Evolutionary conservation across 805 yeast species (phyloP).

Genomic region (Yarrowia porcina): DNA sequence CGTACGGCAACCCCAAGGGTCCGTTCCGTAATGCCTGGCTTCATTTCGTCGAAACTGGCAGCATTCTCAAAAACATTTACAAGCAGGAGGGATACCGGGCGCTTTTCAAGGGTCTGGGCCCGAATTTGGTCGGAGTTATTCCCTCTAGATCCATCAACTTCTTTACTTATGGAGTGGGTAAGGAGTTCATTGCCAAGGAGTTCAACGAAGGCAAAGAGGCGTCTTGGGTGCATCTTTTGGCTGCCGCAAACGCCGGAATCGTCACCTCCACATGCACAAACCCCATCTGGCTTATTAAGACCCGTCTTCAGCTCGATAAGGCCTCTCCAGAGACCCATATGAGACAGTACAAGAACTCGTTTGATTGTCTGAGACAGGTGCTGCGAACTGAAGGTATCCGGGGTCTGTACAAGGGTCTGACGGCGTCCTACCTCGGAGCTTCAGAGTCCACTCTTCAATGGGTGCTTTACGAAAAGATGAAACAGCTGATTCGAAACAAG

Average conservation of each 20-base stretch:
- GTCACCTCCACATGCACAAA: slow-evolving; percentile 95
- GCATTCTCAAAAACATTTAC: slow-evolving; percentile 67
- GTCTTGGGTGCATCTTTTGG: slow-evolving; percentile 76
- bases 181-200: slow-evolving; percentile 62
- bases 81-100: slow-evolving; percentile 78
- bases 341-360: slow-evolving; percentile 72
- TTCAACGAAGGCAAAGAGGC: slow-evolving; percentile 75
- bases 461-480: slow-evolving; percentile 96
- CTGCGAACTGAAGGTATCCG: slow-evolving; percentile 70
- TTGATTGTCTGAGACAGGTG: slow-evolving; percentile 76
- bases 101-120: slow-evolving; percentile 91
- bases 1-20: slow-evolving; percentile 29
- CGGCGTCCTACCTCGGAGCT: slow-evolving; percentile 93
- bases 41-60: slow-evolving; percentile 81
- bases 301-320: slow-evolving; percentile 88
- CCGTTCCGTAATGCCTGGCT: slow-evolving; percentile 49
- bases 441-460: slow-evolving; percentile 91
- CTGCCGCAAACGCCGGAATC: slow-evolving; percentile 90
- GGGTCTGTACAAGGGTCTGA: slow-evolving; percentile 84
- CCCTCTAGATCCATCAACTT: slow-evolving; percentile 97
- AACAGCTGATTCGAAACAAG: slow-evolving; percentile 55
- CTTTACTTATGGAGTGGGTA: slow-evolving; percentile 93
- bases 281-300: slow-evolving; percentile 96
- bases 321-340: slow-evolving; percentile 30
- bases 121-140: slow-evolving; percentile 93